Evolutionary conservation across 805 yeast species (phyloP).

Genomic region (Pichia californica): DNA sequence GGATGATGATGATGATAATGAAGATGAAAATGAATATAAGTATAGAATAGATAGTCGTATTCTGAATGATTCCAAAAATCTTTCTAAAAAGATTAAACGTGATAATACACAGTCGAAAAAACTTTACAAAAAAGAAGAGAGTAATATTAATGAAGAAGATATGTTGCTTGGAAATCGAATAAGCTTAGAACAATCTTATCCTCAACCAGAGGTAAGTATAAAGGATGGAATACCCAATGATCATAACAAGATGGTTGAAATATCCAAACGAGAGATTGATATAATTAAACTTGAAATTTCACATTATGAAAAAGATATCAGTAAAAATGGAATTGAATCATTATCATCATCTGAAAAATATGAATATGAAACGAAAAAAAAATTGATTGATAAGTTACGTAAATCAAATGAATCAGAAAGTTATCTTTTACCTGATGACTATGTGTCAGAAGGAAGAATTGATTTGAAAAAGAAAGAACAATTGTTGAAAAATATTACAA

Average conservation of each 20-base stretch:
- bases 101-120: neutral
- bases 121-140: neutral
- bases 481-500: slow-evolving; percentile 36
- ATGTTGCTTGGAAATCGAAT: slow-evolving; percentile 5
- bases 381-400: slow-evolving; percentile 37
- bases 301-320: slow-evolving; percentile 43
- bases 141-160: neutral
- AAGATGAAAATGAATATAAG: neutral
- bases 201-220: slow-evolving; percentile 41
- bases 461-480: slow-evolving; percentile 51
- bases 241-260: slow-evolving; percentile 44
- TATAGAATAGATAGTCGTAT: neutral
- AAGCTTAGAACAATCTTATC: slow-evolving; percentile 28
- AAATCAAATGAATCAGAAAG: slow-evolving; percentile 22
- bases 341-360: slow-evolving; percentile 42
- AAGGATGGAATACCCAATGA: slow-evolving; percentile 8
- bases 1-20: too few species aligned
- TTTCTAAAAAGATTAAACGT: neutral
- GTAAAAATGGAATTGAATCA: slow-evolving; percentile 47
- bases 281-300: slow-evolving; percentile 41
- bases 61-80: neutral
- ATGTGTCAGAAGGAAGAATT: slow-evolving; percentile 44
- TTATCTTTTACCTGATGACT: slow-evolving; percentile 54
- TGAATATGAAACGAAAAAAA: slow-evolving; percentile 47
- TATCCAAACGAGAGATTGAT: slow-evolving; percentile 38